Evolutionary conservation across 805 yeast species (phyloP), one percentile per base, ranked within the genome.

Genomic region (Teunomyces aglyptinius): DNA sequence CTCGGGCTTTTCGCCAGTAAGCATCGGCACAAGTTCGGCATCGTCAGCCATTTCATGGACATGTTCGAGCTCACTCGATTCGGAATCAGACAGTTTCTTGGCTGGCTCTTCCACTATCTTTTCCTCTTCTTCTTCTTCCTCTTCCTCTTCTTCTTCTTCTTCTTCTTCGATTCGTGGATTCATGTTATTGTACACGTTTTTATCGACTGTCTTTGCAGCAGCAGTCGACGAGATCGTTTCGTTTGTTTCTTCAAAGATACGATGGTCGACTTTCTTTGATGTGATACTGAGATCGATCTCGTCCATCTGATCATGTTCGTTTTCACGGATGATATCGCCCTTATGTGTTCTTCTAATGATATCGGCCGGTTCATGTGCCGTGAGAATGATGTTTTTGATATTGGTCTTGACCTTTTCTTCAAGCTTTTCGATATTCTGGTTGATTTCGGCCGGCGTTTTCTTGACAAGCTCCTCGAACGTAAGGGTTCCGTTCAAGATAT

Each of bases 251-350:
- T 52, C 60, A 47, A 68, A 68, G 16, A 64, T 55, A 36, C 75
- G 52, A 49, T 70, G 75, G 53, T 71, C 76, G 13, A 71, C 65
- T 34, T 63, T 63, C 38, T 63, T 58, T 8, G 66, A 58, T 6
- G 65, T 57, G 20, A 71, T 58, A 42, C 53, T 54, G 15, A 54
- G 56, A 38, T 65, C 67, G 28, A 56, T 54, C 18, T 58, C 64
- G 13, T 62, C 64, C 29, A 43, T 46, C 7, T 49, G 50, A n/a
- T 48, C 46, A 26, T 57, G 54, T 39, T 63, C 63, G 43, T 61
- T 58, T 46, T 86, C 95, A 5, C 88, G 75, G n/a, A 86, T 63
- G 58, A 86, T 91, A 50, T 90, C 96, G 20, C 97, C 96, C 62
- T 86, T 87, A 61, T 89, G 96, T 3, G 96, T 88, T 56, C 89